phyloP scores from a whole-genome alignment of 345 rosid genomes.

The Brassica napus region DNA sequence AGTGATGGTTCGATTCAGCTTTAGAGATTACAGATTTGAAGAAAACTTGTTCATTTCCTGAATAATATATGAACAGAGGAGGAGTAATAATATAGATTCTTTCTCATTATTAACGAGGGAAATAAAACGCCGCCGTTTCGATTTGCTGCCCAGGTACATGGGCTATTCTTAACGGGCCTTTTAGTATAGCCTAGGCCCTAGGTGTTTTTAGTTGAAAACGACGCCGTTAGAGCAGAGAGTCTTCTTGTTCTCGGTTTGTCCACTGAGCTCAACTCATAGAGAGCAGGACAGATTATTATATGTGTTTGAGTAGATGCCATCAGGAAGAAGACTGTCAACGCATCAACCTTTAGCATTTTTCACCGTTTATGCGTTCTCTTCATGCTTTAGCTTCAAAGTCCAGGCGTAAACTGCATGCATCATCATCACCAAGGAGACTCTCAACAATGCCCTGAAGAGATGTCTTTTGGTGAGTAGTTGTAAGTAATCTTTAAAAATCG shows the following conservation, averaged over 20 bases:
- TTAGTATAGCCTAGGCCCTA: neutral
- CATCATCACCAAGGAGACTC: slow-evolving; percentile 18
- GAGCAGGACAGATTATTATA: too few species aligned
- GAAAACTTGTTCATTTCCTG: slow-evolving; percentile 7
- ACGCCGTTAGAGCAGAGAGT: too few species aligned
- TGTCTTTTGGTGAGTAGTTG: slow-evolving; percentile 37
- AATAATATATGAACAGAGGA: neutral
- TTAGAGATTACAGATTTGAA: slow-evolving; percentile 25
- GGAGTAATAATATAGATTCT: neutral
- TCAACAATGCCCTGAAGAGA: slow-evolving; percentile 23
- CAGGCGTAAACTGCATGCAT: slow-evolving; percentile 36
- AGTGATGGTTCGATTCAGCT: slow-evolving; percentile 18
- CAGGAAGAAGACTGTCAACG: slow-evolving; percentile 36
- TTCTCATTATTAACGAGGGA: neutral
- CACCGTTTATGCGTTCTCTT: slow-evolving; percentile 64
- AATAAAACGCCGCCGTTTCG: neutral
- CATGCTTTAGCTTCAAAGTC: slow-evolving; percentile 45
- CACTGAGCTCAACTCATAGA: too few species aligned
- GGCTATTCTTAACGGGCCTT: neutral
- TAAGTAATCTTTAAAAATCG: neutral
- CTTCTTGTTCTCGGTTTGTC: too few species aligned
- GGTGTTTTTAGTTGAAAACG: too few species aligned
- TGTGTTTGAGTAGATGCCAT: slow-evolving; percentile 22
- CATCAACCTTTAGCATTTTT: slow-evolving; percentile 63
- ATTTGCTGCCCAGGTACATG: neutral